Conservation (phyloP, 495 filamentous ascomycete species). For the Xylaria cubensis region DNA sequence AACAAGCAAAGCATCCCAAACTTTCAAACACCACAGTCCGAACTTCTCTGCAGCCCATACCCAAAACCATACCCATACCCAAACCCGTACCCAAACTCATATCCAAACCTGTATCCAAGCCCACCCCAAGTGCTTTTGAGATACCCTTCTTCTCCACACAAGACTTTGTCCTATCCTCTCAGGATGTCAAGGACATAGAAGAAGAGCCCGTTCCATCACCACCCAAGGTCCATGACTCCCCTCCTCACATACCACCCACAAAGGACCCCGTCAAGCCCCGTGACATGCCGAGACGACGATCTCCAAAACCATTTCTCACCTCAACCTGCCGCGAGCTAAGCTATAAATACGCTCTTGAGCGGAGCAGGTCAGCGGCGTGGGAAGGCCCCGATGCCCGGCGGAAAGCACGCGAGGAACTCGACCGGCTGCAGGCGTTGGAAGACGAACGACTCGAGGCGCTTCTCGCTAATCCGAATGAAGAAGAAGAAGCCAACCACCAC, state of each 20-base stretch:
- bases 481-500: background rate
- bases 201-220: slow-evolving; percentile 31
- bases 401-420: slow-evolving; percentile 29
- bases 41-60: slow-evolving; percentile 2
- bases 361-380: slow-evolving; percentile 31
- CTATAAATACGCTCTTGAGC: slow-evolving; percentile 33
- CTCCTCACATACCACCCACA: background rate
- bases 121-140: slow-evolving; percentile 26
- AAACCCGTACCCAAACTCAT: background rate
- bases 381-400: slow-evolving; percentile 25
- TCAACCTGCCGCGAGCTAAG: slow-evolving; percentile 28
- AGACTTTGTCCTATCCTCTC: slow-evolving; percentile 53
- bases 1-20: background rate
- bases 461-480: slow-evolving; percentile 9
- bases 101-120: background rate
- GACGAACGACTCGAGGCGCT: slow-evolving; percentile 21
- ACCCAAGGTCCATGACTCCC: slow-evolving; percentile 2
- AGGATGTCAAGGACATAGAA: slow-evolving; percentile 55
- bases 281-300: slow-evolving; percentile 3
- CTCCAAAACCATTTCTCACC: slow-evolving; percentile 33
- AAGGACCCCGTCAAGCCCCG: slow-evolving; percentile 4
- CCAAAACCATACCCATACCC: background rate
- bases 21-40: background rate
- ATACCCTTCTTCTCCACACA: slow-evolving; percentile 52
- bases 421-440: slow-evolving; percentile 28